phyloP scores from a whole-genome alignment of 108 stramenopile species.

The Nitzschia palea region DNA sequence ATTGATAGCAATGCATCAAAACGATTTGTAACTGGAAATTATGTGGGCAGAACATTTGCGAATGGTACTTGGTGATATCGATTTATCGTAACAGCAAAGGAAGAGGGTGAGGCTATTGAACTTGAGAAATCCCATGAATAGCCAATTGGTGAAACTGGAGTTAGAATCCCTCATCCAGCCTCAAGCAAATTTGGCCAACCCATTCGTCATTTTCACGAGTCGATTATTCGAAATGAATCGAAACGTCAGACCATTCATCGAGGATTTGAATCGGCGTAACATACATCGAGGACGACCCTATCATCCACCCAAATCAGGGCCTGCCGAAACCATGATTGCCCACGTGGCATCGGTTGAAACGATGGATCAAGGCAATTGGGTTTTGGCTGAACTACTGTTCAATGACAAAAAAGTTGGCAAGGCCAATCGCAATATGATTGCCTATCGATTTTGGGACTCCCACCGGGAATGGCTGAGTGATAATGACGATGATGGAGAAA shows the following conservation, averaged over 20 bases:
- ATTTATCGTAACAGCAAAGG: background rate
- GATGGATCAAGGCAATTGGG: conserved; percentile 67
- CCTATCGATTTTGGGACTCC: conserved; percentile 62
- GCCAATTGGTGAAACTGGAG: background rate
- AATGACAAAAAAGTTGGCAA: conserved; percentile 60
- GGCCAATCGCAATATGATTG: conserved; percentile 88
- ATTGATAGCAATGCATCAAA: conserved; percentile 40
- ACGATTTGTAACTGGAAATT: conserved; percentile 42
- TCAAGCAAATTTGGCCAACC: conserved; percentile 42
- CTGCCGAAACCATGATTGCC: conserved; percentile 56
- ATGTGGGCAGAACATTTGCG: conserved; percentile 63
- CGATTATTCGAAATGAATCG: conserved; percentile 36
- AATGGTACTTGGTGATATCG: conserved; percentile 12
- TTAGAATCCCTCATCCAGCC: conserved; percentile 34
- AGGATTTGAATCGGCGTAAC: conserved; percentile 35
- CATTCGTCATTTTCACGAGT: conserved; percentile 38
- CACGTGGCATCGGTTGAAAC: conserved; percentile 54
- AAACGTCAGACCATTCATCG: conserved; percentile 37
- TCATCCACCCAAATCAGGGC: conserved; percentile 63
- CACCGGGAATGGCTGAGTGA: conserved; percentile 40
- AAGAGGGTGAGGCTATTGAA: background rate
- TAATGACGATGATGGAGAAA: conserved; percentile 95
- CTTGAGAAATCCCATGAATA: background rate
- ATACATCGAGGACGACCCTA: conserved; percentile 56
- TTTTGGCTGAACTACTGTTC: conserved; percentile 52